Base-by-base conservation (phyloP, 805 yeast species). In the Zygoascus bituminiphila region DNA sequence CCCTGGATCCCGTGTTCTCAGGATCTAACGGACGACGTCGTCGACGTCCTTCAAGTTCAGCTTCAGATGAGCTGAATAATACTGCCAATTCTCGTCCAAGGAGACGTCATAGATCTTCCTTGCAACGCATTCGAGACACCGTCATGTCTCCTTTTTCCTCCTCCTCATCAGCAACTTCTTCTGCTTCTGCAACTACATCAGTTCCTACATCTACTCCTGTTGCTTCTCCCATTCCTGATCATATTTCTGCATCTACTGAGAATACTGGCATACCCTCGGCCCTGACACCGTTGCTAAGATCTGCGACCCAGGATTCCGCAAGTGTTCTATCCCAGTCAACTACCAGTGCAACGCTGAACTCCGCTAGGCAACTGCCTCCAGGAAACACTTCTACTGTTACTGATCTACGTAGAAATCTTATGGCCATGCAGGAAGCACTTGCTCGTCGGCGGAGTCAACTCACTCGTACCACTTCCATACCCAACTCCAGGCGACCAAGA, bases 61-160 rank as follows among this genome's bases (percentile, higher is more conserved):
- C 25, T 25, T 22, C 31, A 2, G 44, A 41, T 19, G 44, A 41
- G 31, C 22, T 25, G 3, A 17, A 23, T 26, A 24, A 15, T 4
- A 12, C 31, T 8, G 33, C 24, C 12, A 19, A 25, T 12, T 20
- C 26, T 25, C 24, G 44, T 20, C 35, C 33, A 20, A 24, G 19
- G 22, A 20, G 44, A 12, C 33, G 26, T 12, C 25, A 41, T 17
- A 23, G 44, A 14, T 41, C 44, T 14, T 41, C 44, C 15, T 17
- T 41, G 22, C 46, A 43, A 23, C 46, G 39, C 26, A 12, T 31
- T 15, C 20, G 38, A 14, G 25, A 21, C 39, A 33, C 46, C 4
- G 46, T 43, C 14, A 43, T 43, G 39, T 45, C 47, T 20, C 36
- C 47, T 3, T 45, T 38, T 37, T 20, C 42, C 25, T 19, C 39